phyloP scores from a whole-genome alignment of 2,329 filamentous ascomycete genomes.

The Cytospora mali region DNA sequence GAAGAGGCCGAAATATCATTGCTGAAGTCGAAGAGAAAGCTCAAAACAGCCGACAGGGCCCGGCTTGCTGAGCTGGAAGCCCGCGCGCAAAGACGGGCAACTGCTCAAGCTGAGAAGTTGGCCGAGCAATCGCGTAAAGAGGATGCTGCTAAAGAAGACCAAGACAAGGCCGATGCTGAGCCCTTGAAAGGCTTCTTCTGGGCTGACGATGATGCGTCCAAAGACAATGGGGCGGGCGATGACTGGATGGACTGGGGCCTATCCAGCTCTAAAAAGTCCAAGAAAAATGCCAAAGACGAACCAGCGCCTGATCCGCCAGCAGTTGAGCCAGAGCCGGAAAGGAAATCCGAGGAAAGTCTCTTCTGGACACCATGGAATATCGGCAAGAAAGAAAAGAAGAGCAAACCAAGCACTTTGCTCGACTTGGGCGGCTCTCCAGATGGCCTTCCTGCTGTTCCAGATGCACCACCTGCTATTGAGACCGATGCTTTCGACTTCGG shows the following conservation, averaged over 20 bases:
- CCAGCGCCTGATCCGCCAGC: conserved; percentile 31
- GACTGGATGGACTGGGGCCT: conserved; percentile 30
- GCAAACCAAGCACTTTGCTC: conserved; percentile 25
- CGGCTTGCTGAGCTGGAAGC: conserved; percentile 23
- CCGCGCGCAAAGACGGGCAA: conserved; percentile 21
- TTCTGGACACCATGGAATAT: conserved; percentile 36
- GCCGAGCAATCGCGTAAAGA: conserved; percentile 33
- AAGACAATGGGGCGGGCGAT: conserved; percentile 10
- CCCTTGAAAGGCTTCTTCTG: conserved; percentile 14
- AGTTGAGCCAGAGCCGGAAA: conserved; percentile 20
- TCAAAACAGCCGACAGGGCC: conserved; percentile 19
- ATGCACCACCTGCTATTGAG: conserved; percentile 26
- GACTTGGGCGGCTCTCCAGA: conserved; percentile 23
- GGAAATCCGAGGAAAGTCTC: conserved; percentile 29
- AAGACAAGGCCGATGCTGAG: background rate
- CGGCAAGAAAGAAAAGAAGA: conserved; percentile 34
- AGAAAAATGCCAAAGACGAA: conserved; percentile 38
- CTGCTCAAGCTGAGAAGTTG: conserved; percentile 19
- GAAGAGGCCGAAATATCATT: conserved; percentile 23
- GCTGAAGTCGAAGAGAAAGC: conserved; percentile 26
- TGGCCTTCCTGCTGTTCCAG: conserved; percentile 25
- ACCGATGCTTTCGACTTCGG: conserved; percentile 35
- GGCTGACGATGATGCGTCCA: conserved; percentile 24
- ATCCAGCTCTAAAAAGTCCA: conserved; percentile 45
- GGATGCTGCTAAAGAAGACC: conserved; percentile 30